A percentile compares a stretch with the other conserved stretches of the same genome.
Evolutionary conservation across 805 yeast species (phyloP).

Genomic region (Kodamaea restingae): DNA sequence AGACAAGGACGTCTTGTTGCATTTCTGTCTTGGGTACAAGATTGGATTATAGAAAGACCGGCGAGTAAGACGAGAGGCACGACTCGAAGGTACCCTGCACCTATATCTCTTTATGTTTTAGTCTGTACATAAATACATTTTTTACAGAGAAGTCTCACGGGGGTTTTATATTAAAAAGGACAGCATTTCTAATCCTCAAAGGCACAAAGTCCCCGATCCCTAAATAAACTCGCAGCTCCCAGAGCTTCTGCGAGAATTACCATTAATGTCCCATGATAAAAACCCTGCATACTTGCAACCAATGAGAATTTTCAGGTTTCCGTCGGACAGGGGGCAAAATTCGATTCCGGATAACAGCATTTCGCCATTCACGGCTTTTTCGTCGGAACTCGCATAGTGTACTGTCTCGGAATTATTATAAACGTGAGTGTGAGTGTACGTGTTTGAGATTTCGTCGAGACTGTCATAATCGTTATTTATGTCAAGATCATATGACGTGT

Average conservation of each 20-base stretch:
- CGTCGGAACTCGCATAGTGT: slow-evolving; percentile 25
- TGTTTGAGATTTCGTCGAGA: slow-evolving; percentile 5
- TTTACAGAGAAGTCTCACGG: background rate
- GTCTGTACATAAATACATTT: slow-evolving; percentile 4
- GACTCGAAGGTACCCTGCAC: slow-evolving; percentile 3
- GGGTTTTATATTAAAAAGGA: too few species aligned
- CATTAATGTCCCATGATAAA: slow-evolving; percentile 64
- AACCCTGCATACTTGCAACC: slow-evolving; percentile 58
- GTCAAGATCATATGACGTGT: slow-evolving; percentile 6
- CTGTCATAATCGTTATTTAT: slow-evolving; percentile 24
- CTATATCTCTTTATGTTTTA: slow-evolving; percentile 3
- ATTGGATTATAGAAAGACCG: slow-evolving; percentile 3
- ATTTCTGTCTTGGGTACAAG: slow-evolving; percentile 4
- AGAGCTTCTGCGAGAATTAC: slow-evolving; percentile 58
- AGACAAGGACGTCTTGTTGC: slow-evolving; percentile 4
- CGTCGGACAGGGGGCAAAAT: slow-evolving; percentile 13
- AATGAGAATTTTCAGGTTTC: slow-evolving; percentile 24
- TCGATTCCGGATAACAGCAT: slow-evolving; percentile 42
- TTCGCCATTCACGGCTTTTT: slow-evolving; percentile 38
- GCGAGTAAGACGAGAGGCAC: slow-evolving; percentile 1
- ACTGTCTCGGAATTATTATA: slow-evolving; percentile 11
- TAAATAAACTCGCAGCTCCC: slow-evolving; percentile 46
- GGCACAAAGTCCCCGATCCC: background rate
- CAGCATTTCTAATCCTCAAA: too few species aligned
- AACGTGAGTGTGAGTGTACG: slow-evolving; percentile 1